Base-by-base conservation (phyloP, 768 basidiomycete genomes). In the Termitomyces sp. region DNA sequence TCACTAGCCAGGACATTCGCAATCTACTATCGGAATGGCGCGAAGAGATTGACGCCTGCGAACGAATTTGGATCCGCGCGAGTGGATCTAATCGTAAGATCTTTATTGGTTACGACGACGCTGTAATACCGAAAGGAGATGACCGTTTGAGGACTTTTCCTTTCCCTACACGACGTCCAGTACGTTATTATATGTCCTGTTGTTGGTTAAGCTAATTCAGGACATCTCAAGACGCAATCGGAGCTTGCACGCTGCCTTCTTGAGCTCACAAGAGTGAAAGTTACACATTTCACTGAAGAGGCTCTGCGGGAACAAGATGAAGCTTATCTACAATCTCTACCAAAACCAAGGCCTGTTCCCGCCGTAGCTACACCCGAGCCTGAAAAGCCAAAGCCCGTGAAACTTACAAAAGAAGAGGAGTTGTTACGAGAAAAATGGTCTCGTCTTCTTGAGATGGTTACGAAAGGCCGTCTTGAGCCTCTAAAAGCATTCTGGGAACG, bases 81-180 rank as follows among this genome's bases (percentile, higher is more conserved):
- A 95, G 85, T 70, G 86, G 83, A 18, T 85, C 90, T 1, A 97
- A 97, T 68, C 83, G 89, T 55, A 84, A 85, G 53, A 94, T 91
- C 55, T 98, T 99, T 71, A 77, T 92, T 57, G 94, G 93, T 54
- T 95, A 94, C 64, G 92, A 94, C 14, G 88, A 80, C 3, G 86
- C 90, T 1, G 72, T 86, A 3, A 82, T 98, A 52, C 67, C 74
- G 30, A 94, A 92, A 74, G 81, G 85, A 67, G 96, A 98, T 61
- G 82, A 82, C 33, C 81, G 95, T 38, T 71, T 98, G 32, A 82
- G 94, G 45, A 90, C 87, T 0, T 98, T 96, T 71, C 94, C 95
- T 0, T 99, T 99, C 72, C 95, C 94, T 3, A 99, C 97, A 1
- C 86, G 95, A 41, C 81, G 97, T 63, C 96, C 97, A 14, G 94